Base-by-base conservation (phyloP, 805 yeast species). In the Metschnikowia lachancei region DNA sequence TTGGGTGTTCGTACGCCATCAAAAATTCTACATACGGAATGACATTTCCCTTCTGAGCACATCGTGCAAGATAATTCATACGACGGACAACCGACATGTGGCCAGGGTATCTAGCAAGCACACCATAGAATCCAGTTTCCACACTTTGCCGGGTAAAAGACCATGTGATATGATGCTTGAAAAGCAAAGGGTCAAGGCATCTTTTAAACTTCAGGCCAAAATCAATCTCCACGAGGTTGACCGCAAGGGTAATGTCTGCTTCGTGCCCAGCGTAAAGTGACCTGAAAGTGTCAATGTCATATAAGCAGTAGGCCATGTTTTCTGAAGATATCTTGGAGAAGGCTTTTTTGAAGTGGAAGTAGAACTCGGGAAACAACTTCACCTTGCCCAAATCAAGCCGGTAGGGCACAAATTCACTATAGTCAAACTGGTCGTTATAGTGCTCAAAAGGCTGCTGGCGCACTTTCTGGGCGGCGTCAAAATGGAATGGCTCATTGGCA, bases 301-400 rank as follows among this genome's bases (percentile, higher is more conserved):
- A 11, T 12, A 26, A 6, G 19, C 28, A 30, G 16, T 39, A 39
- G 1, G 42, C 42, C 19, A 11, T 18, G 17, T 39, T n/a, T 20
- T 39, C 42, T 16, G 13, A 7, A 9, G 42, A 39, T 8, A 19
- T 18, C 9, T n/a, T 14, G 4, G 42, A 29, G n/a, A 39, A 39
- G n/a, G 42, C 20, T 30, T 18, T 30, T 14, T 39, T 39, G 29
- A 39, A 31, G 14, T 29, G 42, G 13, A 39, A 39, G n/a, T 39
- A 30, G 28, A 39, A 39, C 16, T 39, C 42, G 3, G 42, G 42
- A 29, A 38, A 39, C 18, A 30, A 39, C 6, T 14, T 20, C 22
- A 35, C 24, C 13, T 39, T 39, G 8, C 20, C 42, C 17, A n/a
- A 5, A 11, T 20, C 17, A 29, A 30, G 36, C 17, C 14, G 36